phyloP scores from a whole-genome alignment of 768 basidiomycete species.

The Suillus cothurnatus region DNA sequence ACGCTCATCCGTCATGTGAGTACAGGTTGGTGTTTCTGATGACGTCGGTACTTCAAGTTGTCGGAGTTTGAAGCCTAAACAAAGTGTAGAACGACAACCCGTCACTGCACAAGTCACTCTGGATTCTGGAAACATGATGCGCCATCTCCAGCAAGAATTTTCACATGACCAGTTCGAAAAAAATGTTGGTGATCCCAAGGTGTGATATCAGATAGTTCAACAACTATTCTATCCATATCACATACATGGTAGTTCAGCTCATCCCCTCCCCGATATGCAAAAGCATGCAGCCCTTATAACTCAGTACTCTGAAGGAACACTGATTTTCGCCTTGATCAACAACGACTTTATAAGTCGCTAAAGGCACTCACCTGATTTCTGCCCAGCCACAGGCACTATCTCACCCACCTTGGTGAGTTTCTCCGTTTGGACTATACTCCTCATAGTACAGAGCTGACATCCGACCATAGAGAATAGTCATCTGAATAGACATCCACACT shows the following conservation, averaged over 20 bases:
- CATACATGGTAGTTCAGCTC: not conserved
- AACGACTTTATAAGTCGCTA: not conserved
- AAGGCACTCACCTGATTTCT: slow-evolving; percentile 49
- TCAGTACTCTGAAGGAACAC: not conserved
- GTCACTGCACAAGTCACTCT: no score
- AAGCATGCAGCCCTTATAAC: not conserved
- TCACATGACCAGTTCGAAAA: not conserved
- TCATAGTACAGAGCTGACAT: no score
- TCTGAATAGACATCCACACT: no score
- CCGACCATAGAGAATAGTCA: no score
- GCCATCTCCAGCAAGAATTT: not conserved
- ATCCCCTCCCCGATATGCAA: no score
- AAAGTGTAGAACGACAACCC: no score
- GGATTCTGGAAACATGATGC: not conserved
- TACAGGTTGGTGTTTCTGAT: no score
- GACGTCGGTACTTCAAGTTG: no score
- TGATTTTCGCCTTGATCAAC: not conserved
- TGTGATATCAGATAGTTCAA: not conserved
- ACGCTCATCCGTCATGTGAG: not conserved
- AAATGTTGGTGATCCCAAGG: not conserved
- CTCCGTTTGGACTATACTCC: no score
- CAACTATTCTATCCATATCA: not conserved
- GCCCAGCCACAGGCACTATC: slow-evolving; percentile 53
- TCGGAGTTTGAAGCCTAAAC: no score
- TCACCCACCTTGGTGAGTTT: no score